Evolutionary conservation across 225 moss, liverwort and hornwort genomes (phyloP).

Genomic region (Antitrichia curtipendula): DNA sequence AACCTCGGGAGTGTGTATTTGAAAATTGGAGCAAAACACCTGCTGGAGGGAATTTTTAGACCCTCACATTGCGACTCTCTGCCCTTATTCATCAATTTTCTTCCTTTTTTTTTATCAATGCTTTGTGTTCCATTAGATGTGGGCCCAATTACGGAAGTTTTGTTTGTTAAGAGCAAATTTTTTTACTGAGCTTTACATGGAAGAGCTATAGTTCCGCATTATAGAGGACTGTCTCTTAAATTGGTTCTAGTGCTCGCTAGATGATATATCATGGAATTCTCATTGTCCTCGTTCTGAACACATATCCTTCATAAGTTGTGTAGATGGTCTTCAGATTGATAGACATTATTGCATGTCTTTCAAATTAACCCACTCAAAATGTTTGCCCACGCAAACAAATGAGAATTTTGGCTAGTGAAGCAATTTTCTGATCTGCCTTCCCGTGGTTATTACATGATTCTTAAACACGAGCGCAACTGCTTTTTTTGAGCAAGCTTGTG

Average conservation of each 20-base stretch:
- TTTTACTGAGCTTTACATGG: background rate
- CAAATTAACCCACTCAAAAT: background rate
- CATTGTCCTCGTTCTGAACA: background rate
- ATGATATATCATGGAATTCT: background rate
- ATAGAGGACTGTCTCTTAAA: background rate
- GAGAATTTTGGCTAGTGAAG: background rate
- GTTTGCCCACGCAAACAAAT: background rate
- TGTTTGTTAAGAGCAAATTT: background rate
- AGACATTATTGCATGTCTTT: background rate
- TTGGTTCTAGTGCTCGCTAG: background rate
- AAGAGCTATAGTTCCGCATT: background rate
- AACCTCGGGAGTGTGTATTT: background rate
- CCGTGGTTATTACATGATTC: background rate
- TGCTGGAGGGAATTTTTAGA: background rate
- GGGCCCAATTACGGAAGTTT: background rate
- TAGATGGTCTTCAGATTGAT: background rate
- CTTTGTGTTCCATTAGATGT: background rate
- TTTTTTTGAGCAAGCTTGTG: background rate
- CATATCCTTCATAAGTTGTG: background rate
- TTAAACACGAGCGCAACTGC: background rate
- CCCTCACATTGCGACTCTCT: background rate
- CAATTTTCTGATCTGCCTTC: background rate
- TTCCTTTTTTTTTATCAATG: background rate
- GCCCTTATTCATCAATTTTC: background rate
- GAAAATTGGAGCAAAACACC: background rate